Base-by-base conservation (phyloP, 2,329 filamentous ascomycete genomes). In the Fusarium sp. region DNA sequence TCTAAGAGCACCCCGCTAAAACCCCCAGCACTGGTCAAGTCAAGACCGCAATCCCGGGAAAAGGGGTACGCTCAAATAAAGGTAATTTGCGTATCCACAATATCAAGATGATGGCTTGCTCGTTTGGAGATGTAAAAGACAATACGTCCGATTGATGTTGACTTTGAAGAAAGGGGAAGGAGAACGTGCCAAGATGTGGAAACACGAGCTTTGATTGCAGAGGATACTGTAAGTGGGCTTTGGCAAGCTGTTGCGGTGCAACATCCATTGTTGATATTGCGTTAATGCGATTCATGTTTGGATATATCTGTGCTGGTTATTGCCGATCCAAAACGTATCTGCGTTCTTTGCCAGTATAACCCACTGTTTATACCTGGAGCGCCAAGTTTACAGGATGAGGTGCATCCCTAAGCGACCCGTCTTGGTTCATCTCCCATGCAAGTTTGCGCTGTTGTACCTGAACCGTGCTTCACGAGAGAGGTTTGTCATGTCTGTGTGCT, bases 71-170 rank as follows among this genome's bases (percentile, higher is more conserved):
- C 65, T 69, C 74, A 75, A 76, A 69, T 69, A 51, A 66, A 62
- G 47, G 74, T 75, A 77, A 77, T 77, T 77, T 77, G 74, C 54
- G 69, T 56, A 74, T 72, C 75, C 76, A 77, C 75, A 77, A 57
- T 58, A 69, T 77, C 72, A 68, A 77, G 74, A 77, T 75, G 75
- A 76, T 74, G 47, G 64, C 42, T 51, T 51, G 53, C 67, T 62
- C 57, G 58, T 65, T 63, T 69, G 66, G 41, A 59, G 59, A 66
- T 73, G 69, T 51, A 66, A 64, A 58, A 51, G 59, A 56, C 55
- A 59, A 48, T 54, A 60, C 50, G 41, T 44, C 57, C 62, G 63
- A 64, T 59, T 47, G 51, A 50, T 36, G 51, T 50, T 26, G 57
- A 51, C 30, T 30, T 32, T n/a, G 42, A 56, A 54, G 62, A 67